phyloP scores from a whole-genome alignment of 495 filamentous ascomycete species.

The Penicillium argentinense region DNA sequence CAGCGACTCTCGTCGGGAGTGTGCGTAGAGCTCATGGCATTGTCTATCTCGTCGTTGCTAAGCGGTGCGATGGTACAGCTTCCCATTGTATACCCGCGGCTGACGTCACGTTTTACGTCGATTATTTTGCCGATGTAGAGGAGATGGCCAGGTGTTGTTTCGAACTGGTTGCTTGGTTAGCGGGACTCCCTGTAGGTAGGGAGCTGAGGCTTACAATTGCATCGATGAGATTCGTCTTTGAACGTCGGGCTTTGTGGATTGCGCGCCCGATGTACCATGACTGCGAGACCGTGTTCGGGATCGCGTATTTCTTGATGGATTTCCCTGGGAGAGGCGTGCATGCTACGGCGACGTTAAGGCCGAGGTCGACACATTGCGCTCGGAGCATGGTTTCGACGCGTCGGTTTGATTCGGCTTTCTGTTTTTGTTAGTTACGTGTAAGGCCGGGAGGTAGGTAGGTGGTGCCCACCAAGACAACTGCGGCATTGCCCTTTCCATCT shows the following conservation, averaged over 20 bases:
- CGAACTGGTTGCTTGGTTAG: slow-evolving; percentile 12
- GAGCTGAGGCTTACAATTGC: slow-evolving; percentile 48
- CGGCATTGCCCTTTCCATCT: slow-evolving; percentile 32
- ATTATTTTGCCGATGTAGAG: slow-evolving; percentile 63
- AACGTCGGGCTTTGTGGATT: slow-evolving; percentile 41
- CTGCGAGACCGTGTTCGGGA: slow-evolving; percentile 39
- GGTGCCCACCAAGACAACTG: slow-evolving; percentile 18
- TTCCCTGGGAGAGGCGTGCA: slow-evolving; percentile 27
- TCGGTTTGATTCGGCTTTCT: slow-evolving; percentile 31
- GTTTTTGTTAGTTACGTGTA: neutral
- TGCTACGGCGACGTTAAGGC: slow-evolving; percentile 23
- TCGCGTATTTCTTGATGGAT: slow-evolving; percentile 27
- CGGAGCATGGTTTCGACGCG: slow-evolving; percentile 31
- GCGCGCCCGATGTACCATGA: slow-evolving; percentile 48
- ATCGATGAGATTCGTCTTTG: slow-evolving; percentile 51
- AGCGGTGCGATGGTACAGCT: slow-evolving; percentile 46
- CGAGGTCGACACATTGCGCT: slow-evolving; percentile 28
- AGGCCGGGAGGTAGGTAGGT: neutral
- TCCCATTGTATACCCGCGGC: slow-evolving; percentile 54
- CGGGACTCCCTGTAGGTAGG: neutral
- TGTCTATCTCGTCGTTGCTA: slow-evolving; percentile 26
- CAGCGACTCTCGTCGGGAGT: slow-evolving; percentile 8
- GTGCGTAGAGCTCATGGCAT: slow-evolving; percentile 1
- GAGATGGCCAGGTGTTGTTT: slow-evolving; percentile 44
- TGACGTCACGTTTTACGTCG: slow-evolving; percentile 53